Conservation (phyloP, 2,329 filamentous ascomycete genomes). For the Colletotrichum sp. region DNA sequence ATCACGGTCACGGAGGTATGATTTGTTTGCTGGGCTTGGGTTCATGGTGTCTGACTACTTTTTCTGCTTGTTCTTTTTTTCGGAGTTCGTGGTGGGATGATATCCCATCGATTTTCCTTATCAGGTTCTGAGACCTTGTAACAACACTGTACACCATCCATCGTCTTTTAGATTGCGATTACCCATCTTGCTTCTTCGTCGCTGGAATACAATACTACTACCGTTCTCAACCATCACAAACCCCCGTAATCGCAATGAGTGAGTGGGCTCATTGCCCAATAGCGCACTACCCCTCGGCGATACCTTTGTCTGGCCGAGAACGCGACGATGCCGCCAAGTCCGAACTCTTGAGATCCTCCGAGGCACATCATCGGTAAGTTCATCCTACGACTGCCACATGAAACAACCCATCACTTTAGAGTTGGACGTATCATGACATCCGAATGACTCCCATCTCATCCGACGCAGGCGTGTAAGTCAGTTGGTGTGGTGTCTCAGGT, state of each 20-base stretch:
- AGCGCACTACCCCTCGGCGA: background rate
- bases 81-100: background rate
- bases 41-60: background rate
- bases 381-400: background rate
- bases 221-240: background rate
- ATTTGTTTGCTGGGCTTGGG: background rate
- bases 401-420: background rate
- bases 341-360: background rate
- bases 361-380: background rate
- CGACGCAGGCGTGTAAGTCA: background rate
- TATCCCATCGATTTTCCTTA: background rate
- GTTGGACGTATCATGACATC: background rate
- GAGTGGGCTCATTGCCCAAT: background rate
- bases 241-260: fast-evolving
- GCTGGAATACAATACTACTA: background rate
- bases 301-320: background rate
- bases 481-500: background rate
- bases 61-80: background rate
- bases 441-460: background rate
- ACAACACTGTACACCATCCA: background rate
- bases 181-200: background rate
- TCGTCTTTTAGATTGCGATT: background rate
- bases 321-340: background rate
- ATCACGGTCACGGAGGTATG: constrained; percentile 4
- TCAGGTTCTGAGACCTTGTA: background rate